These are phyloP conservation scores for Chimonanthus salicifolius DNA, from an alignment of 164 flowering plant species.

Conservation along the genomic window DNA sequence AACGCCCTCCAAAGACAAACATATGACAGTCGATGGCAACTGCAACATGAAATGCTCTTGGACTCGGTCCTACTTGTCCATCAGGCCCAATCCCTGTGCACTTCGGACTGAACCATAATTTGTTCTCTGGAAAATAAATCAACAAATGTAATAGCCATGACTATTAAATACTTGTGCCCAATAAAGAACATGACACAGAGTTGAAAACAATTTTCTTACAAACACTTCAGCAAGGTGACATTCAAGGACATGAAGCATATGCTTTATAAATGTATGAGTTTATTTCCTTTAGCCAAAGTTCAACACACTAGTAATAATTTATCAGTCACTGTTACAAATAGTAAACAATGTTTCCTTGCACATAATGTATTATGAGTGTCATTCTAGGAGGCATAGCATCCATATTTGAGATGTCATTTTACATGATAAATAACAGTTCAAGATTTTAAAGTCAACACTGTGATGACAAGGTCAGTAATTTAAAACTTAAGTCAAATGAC, in stretches of 20 bases:
- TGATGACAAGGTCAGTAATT: background rate
- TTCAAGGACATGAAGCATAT: too few species aligned
- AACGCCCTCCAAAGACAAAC: slow-evolving; percentile 97
- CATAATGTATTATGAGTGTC: background rate
- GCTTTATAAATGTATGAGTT: too few species aligned
- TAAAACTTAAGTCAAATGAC: too few species aligned
- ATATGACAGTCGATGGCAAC: slow-evolving; percentile 85
- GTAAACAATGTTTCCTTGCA: background rate
- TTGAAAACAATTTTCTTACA: too few species aligned
- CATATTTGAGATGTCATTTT: background rate
- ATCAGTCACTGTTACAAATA: too few species aligned
- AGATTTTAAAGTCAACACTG: background rate
- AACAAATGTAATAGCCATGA: slow-evolving; percentile 6
- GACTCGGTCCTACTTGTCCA: slow-evolving; percentile 80
- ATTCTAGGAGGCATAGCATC: background rate
- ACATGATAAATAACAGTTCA: background rate
- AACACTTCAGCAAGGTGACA: too few species aligned
- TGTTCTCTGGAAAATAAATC: slow-evolving; percentile 57
- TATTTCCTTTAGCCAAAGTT: too few species aligned
- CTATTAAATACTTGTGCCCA: background rate
- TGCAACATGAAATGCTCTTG: slow-evolving; percentile 93
- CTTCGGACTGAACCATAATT: slow-evolving; percentile 87
- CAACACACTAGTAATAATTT: too few species aligned
- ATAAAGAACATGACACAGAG: too few species aligned
- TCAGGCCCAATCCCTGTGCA: slow-evolving; percentile 86